phyloP scores from a whole-genome alignment of 805 yeast species.

The Kurtzmaniella fragi region DNA sequence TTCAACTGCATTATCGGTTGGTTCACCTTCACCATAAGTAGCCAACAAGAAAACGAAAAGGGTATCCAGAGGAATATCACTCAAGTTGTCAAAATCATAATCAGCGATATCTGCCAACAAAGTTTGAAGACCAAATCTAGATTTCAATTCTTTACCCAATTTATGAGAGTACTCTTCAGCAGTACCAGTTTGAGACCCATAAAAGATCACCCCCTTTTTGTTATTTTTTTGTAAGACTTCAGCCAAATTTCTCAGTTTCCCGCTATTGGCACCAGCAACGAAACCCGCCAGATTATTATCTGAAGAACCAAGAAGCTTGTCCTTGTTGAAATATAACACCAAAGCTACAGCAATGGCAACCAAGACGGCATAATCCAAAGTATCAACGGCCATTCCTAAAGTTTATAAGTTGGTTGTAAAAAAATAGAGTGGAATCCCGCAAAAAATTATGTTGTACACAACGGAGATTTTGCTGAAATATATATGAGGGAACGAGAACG shows the following conservation, averaged over 20 bases:
- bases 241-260: slow-evolving; percentile 52
- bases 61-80: slow-evolving; percentile 55
- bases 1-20: slow-evolving; percentile 88
- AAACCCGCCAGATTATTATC: slow-evolving; percentile 24
- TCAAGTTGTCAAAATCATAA: slow-evolving; percentile 76
- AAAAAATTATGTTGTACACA: no score
- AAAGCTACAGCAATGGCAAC: slow-evolving; percentile 62
- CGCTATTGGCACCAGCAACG: slow-evolving; percentile 19
- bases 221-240: slow-evolving; percentile 53
- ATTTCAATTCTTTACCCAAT: slow-evolving; percentile 80
- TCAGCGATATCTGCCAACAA: slow-evolving; percentile 87
- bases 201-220: slow-evolving; percentile 76
- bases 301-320: slow-evolving; percentile 39
- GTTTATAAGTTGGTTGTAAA: not conserved
- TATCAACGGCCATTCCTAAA: slow-evolving; percentile 54
- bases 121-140: slow-evolving; percentile 75
- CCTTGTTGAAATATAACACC: slow-evolving; percentile 63
- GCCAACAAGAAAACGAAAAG: slow-evolving; percentile 71
- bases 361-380: slow-evolving; percentile 66
- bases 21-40: slow-evolving; percentile 98
- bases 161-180: slow-evolving; percentile 95
- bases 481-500: no score
- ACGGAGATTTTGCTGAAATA: no score
- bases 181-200: slow-evolving; percentile 97
- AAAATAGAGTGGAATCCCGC: no score